Percentiles rank a stretch among this genome's conserved stretches.
These are phyloP conservation scores for Scopulariopsis brevicaulis DNA, from an alignment of 2,329 filamentous ascomycete genomes.

Conservation along the genomic window DNA sequence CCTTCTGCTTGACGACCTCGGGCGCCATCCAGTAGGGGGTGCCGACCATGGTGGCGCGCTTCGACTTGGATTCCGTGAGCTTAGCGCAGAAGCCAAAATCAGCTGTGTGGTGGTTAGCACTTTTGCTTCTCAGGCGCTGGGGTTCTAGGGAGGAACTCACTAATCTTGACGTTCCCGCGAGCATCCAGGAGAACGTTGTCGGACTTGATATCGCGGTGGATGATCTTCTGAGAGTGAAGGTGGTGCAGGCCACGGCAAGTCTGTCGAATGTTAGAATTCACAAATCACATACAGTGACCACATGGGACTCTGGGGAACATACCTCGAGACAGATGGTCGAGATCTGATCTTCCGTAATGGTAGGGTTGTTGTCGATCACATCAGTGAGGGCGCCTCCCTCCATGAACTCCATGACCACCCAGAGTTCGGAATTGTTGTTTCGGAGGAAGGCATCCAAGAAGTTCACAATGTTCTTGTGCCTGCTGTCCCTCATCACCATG, in stretches of 20 bases:
- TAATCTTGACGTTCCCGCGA: conserved; percentile 94
- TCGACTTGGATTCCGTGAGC: conserved; percentile 90
- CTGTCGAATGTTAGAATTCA: conserved; percentile 32
- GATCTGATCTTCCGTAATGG: conserved; percentile 93
- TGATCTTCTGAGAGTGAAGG: conserved; percentile 91
- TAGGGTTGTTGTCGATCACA: conserved; percentile 94
- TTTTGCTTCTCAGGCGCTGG: background rate
- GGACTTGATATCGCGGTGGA: conserved; percentile 98
- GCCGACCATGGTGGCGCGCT: conserved; percentile 97
- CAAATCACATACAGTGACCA: background rate
- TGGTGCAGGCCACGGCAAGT: conserved; percentile 93
- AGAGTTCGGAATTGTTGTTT: conserved; percentile 90
- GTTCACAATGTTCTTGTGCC: conserved; percentile 97
- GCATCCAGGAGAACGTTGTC: conserved; percentile 95
- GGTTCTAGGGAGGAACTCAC: conserved; percentile 40
- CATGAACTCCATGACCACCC: conserved; percentile 99
- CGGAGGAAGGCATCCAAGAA: conserved; percentile 94
- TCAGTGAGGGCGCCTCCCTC: conserved; percentile 95
- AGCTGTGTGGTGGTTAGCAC: conserved; percentile 42
- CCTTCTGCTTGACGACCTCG: conserved; percentile 98
- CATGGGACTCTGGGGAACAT: conserved; percentile 19
- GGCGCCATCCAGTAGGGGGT: conserved; percentile 99
- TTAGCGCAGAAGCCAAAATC: conserved; percentile 99
- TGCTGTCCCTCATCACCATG: conserved; percentile 99
- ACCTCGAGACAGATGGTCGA: conserved; percentile 96